Evolutionary conservation across 805 yeast genomes (phyloP), one percentile per base, ranked within the genome.

Genomic region (Saturnispora bothae): DNA sequence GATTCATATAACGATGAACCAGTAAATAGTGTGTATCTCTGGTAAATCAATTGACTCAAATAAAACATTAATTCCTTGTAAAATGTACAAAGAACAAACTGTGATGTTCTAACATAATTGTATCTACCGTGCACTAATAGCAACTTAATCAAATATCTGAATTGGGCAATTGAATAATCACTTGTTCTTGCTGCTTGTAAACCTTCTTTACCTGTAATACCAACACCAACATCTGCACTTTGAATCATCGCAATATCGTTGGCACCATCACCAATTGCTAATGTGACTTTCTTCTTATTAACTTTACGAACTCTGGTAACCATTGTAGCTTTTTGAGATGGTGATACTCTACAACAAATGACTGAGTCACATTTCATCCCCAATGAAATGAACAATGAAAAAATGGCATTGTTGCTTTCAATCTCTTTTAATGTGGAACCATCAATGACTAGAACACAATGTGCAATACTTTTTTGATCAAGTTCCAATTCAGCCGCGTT

Each of bases 211-310:
- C 98, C 99, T 1, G 97, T 88, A 38, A 92, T 92, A 21, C 98
- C 98, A 45, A 92, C 74, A 21, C 99, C 99, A 40, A 92, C 85
- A 59, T 92, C 97, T 0, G 99, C 99, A 52, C 94, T 81, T 62
- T 92, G 96, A 44, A 92, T 92, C 99, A 92, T 92, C 1, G 99
- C 97, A 54, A 92, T 88, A 59, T 92, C 99, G 55, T 92, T 92
- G 2, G 99, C 99, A 46, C 99, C 99, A 61, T 92, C 99, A 6
- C 99, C 99, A 54, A 92, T 83, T 0, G 98, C 98, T 44, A 92
- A 66, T 0, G 96, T 85, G 5, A 92, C 96, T 29, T 83, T 69
- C 2, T 61, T 61, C 35, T 69, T 76, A 49, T 80, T 71, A 41
- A 78, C 62, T n/a, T 68, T 63, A 36, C 97, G 68, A n/a, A 94